Conservation (phyloP, 208 protist genomes). For the Leptomonas pyrrhocoris region DNA sequence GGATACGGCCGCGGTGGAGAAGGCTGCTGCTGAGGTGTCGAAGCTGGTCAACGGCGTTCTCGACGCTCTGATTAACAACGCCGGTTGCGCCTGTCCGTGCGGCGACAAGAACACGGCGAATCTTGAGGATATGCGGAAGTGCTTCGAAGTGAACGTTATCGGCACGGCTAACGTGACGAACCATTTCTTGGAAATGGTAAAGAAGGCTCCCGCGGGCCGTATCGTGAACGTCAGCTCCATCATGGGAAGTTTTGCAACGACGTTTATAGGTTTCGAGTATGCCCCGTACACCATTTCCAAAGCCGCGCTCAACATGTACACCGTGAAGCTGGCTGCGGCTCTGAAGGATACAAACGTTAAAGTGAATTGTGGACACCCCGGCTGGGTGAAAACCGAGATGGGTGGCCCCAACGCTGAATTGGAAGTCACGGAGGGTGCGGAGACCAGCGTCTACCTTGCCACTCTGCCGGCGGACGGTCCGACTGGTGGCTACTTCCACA, state of each 20-base stretch:
- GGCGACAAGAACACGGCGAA: slow-evolving; percentile 35
- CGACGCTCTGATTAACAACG: slow-evolving; percentile 84
- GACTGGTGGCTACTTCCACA: slow-evolving; percentile 80
- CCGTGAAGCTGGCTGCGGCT: slow-evolving; percentile 60
- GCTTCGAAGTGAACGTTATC: slow-evolving; percentile 74
- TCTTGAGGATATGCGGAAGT: slow-evolving; percentile 37
- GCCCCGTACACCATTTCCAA: slow-evolving; percentile 67
- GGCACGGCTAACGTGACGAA: slow-evolving; percentile 63
- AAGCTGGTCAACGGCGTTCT: slow-evolving; percentile 40
- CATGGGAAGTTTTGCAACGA: slow-evolving; percentile 58
- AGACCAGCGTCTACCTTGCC: slow-evolving; percentile 74
- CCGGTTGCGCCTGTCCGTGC: slow-evolving; percentile 29
- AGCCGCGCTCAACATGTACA: slow-evolving; percentile 87
- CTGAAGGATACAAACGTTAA: slow-evolving; percentile 62
- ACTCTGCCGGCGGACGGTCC: slow-evolving; percentile 74
- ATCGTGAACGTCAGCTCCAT: slow-evolving; percentile 80
- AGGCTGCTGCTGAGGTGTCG: slow-evolving; percentile 48
- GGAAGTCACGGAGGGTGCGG: slow-evolving; percentile 60
- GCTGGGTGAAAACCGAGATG: slow-evolving; percentile 82
- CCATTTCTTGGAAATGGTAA: slow-evolving; percentile 63
- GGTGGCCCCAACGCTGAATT: slow-evolving; percentile 48
- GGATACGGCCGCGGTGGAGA: slow-evolving; percentile 50
- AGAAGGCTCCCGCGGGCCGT: slow-evolving; percentile 56
- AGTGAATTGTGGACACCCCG: slow-evolving; percentile 70
- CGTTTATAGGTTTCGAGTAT: slow-evolving; percentile 10